Conservation (phyloP, 2,329 filamentous ascomycete species). For the Thermoascus crustaceus region DNA sequence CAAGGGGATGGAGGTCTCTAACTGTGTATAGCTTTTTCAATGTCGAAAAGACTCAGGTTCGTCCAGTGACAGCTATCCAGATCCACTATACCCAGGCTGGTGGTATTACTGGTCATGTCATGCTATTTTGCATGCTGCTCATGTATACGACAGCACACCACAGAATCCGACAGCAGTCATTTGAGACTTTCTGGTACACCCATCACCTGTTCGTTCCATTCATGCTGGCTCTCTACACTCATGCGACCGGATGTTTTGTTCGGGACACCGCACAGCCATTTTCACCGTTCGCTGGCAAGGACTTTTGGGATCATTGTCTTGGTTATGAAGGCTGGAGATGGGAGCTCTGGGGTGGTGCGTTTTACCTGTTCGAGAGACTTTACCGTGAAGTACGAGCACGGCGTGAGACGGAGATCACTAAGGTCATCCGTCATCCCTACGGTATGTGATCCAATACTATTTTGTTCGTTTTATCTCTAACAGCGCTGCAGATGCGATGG, state of each 20-base stretch:
- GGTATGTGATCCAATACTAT: constrained; percentile 44
- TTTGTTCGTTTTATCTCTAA: constrained; percentile 19
- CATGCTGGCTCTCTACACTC: constrained; percentile 85
- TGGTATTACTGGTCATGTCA: constrained; percentile 91
- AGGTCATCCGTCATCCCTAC: constrained; percentile 92
- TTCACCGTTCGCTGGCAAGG: constrained; percentile 74
- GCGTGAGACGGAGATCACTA: constrained; percentile 79
- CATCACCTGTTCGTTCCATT: constrained; percentile 99
- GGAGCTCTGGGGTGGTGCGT: constrained; percentile 76
- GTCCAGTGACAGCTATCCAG: constrained; percentile 70
- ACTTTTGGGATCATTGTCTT: constrained; percentile 87
- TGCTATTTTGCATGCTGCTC: constrained; percentile 97
- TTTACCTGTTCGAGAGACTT: constrained; percentile 81
- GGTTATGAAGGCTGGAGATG: constrained; percentile 96
- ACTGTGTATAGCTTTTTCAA: constrained; percentile 71
- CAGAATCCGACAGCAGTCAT: constrained; percentile 91
- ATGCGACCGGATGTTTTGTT: constrained; percentile 93
- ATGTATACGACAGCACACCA: constrained; percentile 96
- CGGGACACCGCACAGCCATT: constrained; percentile 64
- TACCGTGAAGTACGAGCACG: constrained; percentile 84
- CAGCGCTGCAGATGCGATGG: constrained; percentile 63
- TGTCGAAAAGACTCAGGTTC: constrained; percentile 75
- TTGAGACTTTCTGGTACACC: constrained; percentile 98
- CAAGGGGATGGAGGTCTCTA: constrained; percentile 10
- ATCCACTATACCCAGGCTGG: constrained; percentile 87